phyloP scores from a whole-genome alignment of 2,329 filamentous ascomycete species.

The Fusarium scirpi region DNA sequence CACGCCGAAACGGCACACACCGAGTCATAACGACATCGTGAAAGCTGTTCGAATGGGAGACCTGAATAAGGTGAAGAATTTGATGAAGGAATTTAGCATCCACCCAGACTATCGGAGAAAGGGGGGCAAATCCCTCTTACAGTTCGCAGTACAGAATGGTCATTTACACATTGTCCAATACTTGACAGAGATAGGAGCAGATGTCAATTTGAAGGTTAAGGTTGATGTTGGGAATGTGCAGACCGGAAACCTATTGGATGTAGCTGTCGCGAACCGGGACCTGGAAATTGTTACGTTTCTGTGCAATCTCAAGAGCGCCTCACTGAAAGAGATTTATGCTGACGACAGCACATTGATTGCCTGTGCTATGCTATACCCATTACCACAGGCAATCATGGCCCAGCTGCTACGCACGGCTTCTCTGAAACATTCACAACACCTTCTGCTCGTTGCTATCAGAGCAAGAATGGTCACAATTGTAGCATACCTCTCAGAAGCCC shows the following conservation, averaged over 20 bases:
- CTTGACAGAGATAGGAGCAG: not conserved
- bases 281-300: not conserved
- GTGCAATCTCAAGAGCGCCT: not conserved
- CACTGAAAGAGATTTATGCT: rapidly evolving
- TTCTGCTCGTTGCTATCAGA: rapidly evolving
- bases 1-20: rapidly evolving
- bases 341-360: not conserved
- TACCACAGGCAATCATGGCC: not conserved
- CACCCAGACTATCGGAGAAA: not conserved
- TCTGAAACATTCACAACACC: not conserved
- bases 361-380: not conserved
- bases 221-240: no score
- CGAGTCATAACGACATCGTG: rapidly evolving
- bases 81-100: not conserved
- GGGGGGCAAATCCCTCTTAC: not conserved
- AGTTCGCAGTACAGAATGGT: not conserved
- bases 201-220: no score
- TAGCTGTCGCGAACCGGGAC: not conserved
- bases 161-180: not conserved
- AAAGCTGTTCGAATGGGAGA: not conserved
- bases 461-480: rapidly evolving
- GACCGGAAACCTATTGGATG: rapidly evolving
- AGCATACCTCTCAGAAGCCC: not conserved
- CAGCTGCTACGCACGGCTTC: not conserved
- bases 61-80: rapidly evolving